Base-by-base conservation (phyloP, 805 yeast species). In the Lipomyces oligophaga region DNA sequence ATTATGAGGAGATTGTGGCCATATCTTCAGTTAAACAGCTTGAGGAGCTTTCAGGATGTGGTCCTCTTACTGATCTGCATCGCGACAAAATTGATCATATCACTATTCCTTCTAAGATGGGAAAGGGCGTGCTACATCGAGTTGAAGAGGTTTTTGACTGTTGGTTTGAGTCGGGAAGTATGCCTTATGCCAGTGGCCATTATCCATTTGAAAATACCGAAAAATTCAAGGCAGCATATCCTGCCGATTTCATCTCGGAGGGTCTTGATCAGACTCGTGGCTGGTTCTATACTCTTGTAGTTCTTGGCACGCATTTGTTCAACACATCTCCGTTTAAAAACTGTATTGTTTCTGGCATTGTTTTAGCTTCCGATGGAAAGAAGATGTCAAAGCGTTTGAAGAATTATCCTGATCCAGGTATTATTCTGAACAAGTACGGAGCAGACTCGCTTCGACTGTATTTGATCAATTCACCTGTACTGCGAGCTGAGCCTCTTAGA, bases 221-320 rank as follows among this genome's bases (percentile, higher is more conserved):
- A 13, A 67, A 67, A 38, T 90, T 90, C 71, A 63, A 71, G 30
- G 66, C 76, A 47, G 77, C 85, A 38, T 94, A 86, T 81, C 98
- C 98, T 38, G 99, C 96, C 36, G 90, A 93, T 69, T 93, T 93
- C 70, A 93, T 93, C 62, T 83, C 96, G 50, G 99, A 93, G 76
- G 99, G 99, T 72, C 78, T 93, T 61, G 99, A 93, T 72, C 99
- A 93, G 75, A 93, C 99, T 49, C 86, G 99, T 79, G 99, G 99
- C 66, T 93, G 99, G 99, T 93, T 93, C 73, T 93, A 93, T 70
- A 93, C 98, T 43, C 76, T 93, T 67, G 83, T 95, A 37, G 96
- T 93, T 20, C 76, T 93, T 62, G 98, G 97, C 67, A 86, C 96
- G 47, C 97, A 90, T 61, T 73, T 93, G 61, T 93, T 93, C 73